These are phyloP conservation scores for Phoenix dactylifera DNA, from an alignment of 176 grass and related monocot species.

Conservation along the genomic window DNA sequence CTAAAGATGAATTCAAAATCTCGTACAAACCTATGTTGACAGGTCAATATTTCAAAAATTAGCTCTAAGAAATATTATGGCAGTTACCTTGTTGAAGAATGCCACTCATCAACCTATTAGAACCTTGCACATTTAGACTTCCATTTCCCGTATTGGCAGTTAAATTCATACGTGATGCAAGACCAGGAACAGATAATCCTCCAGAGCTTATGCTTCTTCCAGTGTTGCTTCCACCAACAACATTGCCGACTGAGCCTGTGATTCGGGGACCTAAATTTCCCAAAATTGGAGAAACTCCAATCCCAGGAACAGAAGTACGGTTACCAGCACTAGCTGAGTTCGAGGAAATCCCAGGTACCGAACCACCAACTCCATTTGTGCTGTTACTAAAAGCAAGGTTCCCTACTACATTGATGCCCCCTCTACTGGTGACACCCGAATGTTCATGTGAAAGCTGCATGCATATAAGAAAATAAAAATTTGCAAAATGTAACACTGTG, in stretches of 20 bases:
- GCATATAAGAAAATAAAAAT: constrained; percentile 15
- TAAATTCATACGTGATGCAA: constrained; percentile 66
- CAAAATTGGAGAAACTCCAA: constrained; percentile 59
- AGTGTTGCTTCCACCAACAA: constrained; percentile 60
- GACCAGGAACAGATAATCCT: constrained; percentile 52
- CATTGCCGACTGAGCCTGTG: constrained; percentile 57
- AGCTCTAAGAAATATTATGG: too few species aligned
- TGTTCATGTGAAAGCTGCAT: constrained; percentile 77
- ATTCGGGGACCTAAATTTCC: constrained; percentile 71
- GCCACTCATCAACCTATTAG: constrained; percentile 71
- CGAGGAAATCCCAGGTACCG: constrained; percentile 70
- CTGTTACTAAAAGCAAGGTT: constrained; percentile 60
- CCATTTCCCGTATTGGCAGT: constrained; percentile 51
- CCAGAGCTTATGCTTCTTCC: constrained; percentile 80
- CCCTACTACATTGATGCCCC: constrained; percentile 65
- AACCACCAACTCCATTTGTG: constrained; percentile 69
- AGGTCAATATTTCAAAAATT: too few species aligned
- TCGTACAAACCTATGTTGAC: too few species aligned
- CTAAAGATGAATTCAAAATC: too few species aligned
- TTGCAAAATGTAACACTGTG: neutral
- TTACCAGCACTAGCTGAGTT: constrained; percentile 48
- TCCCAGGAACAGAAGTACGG: constrained; percentile 71
- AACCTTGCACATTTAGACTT: constrained; percentile 64
- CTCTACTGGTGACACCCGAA: constrained; percentile 57
- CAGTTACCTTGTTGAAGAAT: constrained; percentile 75